Base-by-base conservation (phyloP, 306 rosid species). In the Cucurbita ficifolia region DNA sequence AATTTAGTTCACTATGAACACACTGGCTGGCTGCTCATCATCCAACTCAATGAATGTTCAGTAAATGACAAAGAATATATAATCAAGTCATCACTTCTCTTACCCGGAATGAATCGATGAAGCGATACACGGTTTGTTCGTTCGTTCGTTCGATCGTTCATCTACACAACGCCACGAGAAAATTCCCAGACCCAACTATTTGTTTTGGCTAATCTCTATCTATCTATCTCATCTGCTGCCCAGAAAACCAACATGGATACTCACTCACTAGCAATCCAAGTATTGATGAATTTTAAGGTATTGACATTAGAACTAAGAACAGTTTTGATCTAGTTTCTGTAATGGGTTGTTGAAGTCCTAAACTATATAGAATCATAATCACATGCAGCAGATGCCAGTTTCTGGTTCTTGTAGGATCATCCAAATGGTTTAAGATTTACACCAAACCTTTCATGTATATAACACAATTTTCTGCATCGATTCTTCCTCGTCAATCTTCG, bases 401-500 rank as follows among this genome's bases (percentile, higher is more conserved):
- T 67, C 54, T 43, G 39, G 45, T 21, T 67, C 39, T 19, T 67
- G 39, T 13, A 43, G 19, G 39, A 6, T 43, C 19, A 67, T 45
- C 21, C 40, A 45, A 46, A 46, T 24, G 57, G 46, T 68, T 22
- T 46, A 68, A 49, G 21, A 70, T 49, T 70, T 10, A 24, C 29
- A 50, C 17, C 74, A 50, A 14, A 22, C 24, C 24, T 70, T 70
- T 70, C 46, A 50, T 49, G 59, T 48, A 33, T 49, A 8, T 17
- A 33, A 50, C 74, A 70, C 45, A 33, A 50, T 49, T 35, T 70
- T 70, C 33, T 68, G 72, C 22, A 63, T 46, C 76, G 42, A 40
- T 51, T 76, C 80, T 56, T 80, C 79, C 67, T 53, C 49, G 19
- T 91, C 83, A 88, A 78, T 94, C 97, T 84, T 87, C 89, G 73